Percentiles rank a stretch among this genome's conserved stretches.
Conservation (phyloP, 257 asterid species). For the Fraxinus cuspidata region DNA sequence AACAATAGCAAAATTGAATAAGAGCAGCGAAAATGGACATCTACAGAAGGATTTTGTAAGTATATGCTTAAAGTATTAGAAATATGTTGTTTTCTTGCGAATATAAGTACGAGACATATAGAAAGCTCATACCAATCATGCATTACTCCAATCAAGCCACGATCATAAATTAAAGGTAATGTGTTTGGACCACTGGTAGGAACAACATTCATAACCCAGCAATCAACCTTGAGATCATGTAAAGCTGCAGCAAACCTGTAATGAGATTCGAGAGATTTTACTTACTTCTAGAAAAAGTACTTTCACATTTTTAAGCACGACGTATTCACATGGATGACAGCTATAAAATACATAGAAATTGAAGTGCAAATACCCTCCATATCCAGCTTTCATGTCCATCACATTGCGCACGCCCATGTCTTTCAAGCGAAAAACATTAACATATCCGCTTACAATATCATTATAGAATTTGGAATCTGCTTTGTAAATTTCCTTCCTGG, state of each 20-base stretch:
- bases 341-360: neutral
- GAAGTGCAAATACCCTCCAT: constrained; percentile 59
- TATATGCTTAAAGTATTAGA: neutral
- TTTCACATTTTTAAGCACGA: neutral
- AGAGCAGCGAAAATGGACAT: neutral
- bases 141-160: constrained; percentile 65
- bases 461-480: constrained; percentile 58
- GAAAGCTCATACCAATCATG: constrained; percentile 63
- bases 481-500: constrained; percentile 61
- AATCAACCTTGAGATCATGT: constrained; percentile 44
- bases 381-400: constrained; percentile 73
- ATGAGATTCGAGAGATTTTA: neutral
- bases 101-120: neutral
- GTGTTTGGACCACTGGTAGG: constrained; percentile 59
- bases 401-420: constrained; percentile 44
- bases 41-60: neutral
- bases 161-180: constrained; percentile 60
- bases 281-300: neutral
- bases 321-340: neutral
- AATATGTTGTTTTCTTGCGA: neutral
- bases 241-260: constrained; percentile 67
- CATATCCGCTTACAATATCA: constrained; percentile 53
- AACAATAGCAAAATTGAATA: neutral
- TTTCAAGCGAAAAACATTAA: constrained; percentile 46
- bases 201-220: constrained; percentile 76